These are phyloP conservation scores for Gonium pectorale DNA, from an alignment of 139 green algal species.

Conservation along the genomic window DNA sequence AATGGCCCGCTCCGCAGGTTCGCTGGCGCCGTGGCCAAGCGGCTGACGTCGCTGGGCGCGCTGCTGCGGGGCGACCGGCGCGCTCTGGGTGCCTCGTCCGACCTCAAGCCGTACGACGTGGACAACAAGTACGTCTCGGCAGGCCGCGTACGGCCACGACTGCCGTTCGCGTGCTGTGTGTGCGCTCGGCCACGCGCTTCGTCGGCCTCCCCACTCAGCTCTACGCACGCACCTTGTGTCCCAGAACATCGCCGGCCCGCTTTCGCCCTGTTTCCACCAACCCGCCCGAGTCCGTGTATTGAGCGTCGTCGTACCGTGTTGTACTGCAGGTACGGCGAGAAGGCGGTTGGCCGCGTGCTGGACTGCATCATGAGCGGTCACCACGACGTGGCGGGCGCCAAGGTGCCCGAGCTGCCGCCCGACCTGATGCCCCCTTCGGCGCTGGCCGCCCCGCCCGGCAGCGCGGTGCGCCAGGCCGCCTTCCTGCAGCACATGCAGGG, in stretches of 20 bases:
- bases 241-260: too few species aligned
- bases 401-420: background rate
- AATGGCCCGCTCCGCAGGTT: conserved; percentile 67
- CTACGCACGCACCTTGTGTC: too few species aligned
- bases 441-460: background rate
- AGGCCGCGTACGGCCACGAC: too few species aligned
- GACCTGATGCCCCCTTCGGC: background rate
- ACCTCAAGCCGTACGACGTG: conserved; percentile 66
- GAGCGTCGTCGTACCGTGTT: too few species aligned
- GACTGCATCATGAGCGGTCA: background rate
- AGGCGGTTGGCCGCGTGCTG: conserved; percentile 1
- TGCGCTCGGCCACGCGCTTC: too few species aligned
- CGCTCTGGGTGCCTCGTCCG: conserved; percentile 50
- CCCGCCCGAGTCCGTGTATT: too few species aligned
- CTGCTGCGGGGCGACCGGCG: conserved; percentile 70
- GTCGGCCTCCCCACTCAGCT: too few species aligned
- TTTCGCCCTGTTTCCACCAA: too few species aligned
- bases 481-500: conserved; percentile 21
- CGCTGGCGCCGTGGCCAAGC: conserved; percentile 66
- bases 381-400: conserved; percentile 29
- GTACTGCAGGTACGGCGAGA: conserved; percentile 22
- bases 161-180: background rate
- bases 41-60: conserved; percentile 66
- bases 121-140: conserved; percentile 62
- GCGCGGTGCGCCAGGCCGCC: background rate